These are phyloP conservation scores for Eucalyptus rudis DNA, from an alignment of 345 rosid genomes.

Conservation along the genomic window DNA sequence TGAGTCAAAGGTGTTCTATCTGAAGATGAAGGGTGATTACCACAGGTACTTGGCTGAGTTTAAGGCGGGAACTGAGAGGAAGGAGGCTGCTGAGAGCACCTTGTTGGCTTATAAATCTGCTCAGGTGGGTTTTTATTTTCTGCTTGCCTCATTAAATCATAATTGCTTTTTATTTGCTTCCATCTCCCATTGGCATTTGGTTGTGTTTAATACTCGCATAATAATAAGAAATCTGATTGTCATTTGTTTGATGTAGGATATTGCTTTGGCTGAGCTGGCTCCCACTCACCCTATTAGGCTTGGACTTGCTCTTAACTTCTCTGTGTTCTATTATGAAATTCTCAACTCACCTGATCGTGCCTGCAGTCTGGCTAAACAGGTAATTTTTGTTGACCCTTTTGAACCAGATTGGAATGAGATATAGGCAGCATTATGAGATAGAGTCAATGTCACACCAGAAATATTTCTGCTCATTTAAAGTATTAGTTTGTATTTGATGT, in stretches of 20 bases:
- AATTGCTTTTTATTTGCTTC: background rate
- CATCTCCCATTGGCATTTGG: background rate
- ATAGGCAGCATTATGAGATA: background rate
- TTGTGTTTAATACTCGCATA: background rate
- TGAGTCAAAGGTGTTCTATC: background rate
- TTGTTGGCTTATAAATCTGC: background rate
- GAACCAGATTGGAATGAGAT: background rate
- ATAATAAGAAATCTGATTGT: background rate
- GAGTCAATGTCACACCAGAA: background rate
- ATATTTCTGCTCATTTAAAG: background rate
- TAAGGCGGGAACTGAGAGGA: background rate
- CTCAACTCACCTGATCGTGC: background rate
- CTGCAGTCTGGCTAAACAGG: background rate
- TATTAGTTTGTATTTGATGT: background rate
- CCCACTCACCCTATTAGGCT: background rate
- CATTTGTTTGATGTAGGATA: background rate
- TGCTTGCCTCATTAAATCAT: background rate
- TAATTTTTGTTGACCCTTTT: background rate
- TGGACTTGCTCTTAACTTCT: background rate
- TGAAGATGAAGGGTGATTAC: background rate
- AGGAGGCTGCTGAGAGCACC: background rate
- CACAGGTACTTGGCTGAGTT: background rate
- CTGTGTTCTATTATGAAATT: background rate
- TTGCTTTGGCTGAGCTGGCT: background rate
- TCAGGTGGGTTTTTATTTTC: background rate